Conservation (phyloP, 1,284 basidiomycete species). For the Anthracocystis walkeri region DNA sequence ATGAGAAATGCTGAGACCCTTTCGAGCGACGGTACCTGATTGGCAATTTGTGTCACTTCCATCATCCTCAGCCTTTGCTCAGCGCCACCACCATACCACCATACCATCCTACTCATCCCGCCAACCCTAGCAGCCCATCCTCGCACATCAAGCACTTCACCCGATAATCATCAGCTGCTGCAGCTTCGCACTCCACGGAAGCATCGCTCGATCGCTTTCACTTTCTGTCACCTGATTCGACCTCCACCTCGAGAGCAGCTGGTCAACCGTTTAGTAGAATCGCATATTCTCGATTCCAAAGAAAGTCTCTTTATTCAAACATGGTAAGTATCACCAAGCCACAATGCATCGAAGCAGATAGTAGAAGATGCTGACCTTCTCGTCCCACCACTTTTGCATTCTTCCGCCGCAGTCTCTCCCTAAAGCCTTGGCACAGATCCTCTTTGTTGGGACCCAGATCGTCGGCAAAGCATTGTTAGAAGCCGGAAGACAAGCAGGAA, state of each 20-base stretch:
- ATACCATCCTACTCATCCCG: background rate
- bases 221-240: constrained; percentile 1
- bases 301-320: background rate
- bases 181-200: background rate
- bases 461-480: constrained; percentile 91
- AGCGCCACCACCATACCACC: constrained; percentile 8
- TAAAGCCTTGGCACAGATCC: constrained; percentile 81
- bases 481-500: constrained; percentile 89
- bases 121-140: background rate
- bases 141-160: background rate
- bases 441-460: constrained; percentile 83
- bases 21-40: constrained; percentile 7
- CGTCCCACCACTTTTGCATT: background rate
- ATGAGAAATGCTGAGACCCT: constrained; percentile 22
- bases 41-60: constrained; percentile 13
- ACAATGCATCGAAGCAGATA: too few relatives aligned
- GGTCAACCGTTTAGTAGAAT: background rate
- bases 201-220: background rate
- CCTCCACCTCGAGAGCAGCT: constrained; percentile 23
- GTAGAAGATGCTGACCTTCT: constrained; percentile 4
- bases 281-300: background rate
- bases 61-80: constrained; percentile 7
- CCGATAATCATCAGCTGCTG: background rate
- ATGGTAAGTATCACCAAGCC: constrained; percentile 15
- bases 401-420: constrained; percentile 63